Conservation (phyloP, 2,329 filamentous ascomycete species). For the Neocatenulostroma microsporum region DNA sequence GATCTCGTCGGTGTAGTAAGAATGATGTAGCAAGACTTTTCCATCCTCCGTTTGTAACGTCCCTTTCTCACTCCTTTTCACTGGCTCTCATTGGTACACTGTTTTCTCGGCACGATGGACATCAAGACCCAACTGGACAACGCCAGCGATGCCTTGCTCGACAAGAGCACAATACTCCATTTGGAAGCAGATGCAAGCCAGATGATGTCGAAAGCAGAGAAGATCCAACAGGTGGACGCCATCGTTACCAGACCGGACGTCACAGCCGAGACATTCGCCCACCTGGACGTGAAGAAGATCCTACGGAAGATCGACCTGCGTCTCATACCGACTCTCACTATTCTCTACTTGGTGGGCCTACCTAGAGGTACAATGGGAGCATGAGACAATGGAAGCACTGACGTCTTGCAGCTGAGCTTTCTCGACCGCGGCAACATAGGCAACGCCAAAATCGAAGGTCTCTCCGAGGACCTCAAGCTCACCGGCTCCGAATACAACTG, state of each 20-base stretch:
- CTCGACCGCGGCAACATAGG: constrained; percentile 39
- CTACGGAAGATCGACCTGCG: constrained; percentile 44
- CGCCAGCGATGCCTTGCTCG: neutral
- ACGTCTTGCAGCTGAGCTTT: too few relatives aligned
- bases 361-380: too few relatives aligned
- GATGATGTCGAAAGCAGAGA: neutral
- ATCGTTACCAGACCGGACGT: neutral
- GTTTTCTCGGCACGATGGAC: neutral
- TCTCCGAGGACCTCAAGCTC: constrained; percentile 12
- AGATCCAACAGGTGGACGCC: neutral
- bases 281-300: constrained; percentile 17
- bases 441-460: constrained; percentile 24
- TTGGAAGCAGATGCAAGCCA: neutral
- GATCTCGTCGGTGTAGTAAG: too few relatives aligned
- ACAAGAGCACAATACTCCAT: neutral
- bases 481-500: constrained; percentile 16
- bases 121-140: neutral
- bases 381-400: too few relatives aligned
- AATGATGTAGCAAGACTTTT: too few relatives aligned
- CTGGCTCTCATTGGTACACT: too few relatives aligned
- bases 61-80: too few relatives aligned
- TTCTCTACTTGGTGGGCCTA: constrained; percentile 41
- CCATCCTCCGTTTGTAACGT: too few relatives aligned
- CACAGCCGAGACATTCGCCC: neutral
- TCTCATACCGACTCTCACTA: constrained; percentile 42